A percentile compares a stretch with the other conserved stretches of the same genome.
phyloP scores from a whole-genome alignment of 306 rosid species.

The Crataegus laevigata region DNA sequence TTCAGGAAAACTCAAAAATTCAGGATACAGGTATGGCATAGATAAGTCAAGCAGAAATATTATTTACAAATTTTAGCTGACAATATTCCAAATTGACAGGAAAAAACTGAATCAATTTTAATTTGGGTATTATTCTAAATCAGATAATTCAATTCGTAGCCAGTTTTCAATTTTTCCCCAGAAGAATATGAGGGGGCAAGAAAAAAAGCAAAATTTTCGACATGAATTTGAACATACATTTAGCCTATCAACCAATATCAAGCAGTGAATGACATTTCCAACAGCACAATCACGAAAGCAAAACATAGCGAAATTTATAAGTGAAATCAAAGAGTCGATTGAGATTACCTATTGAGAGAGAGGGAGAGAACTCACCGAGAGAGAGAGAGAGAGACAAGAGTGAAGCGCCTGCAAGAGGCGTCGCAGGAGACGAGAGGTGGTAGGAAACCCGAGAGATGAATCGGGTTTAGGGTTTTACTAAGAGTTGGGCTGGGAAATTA shows the following conservation, averaged over 20 bases:
- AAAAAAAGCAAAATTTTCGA: background rate
- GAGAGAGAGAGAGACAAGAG: background rate
- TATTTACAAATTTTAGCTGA: too few species aligned
- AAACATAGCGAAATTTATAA: background rate
- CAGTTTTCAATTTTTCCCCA: background rate
- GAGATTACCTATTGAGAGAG: background rate
- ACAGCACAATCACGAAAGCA: background rate
- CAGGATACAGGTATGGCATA: background rate
- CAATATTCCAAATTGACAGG: background rate
- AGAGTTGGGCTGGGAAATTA: background rate
- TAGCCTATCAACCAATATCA: background rate
- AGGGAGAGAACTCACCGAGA: background rate
- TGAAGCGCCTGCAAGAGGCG: background rate
- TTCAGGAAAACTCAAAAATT: background rate
- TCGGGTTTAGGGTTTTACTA: background rate
- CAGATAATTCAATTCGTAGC: background rate
- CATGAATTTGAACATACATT: background rate
- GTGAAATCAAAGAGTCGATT: background rate
- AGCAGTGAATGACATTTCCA: background rate
- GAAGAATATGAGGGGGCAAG: background rate
- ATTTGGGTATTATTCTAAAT: background rate
- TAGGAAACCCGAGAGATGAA: background rate
- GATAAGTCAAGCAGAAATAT: background rate
- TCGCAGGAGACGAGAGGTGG: background rate
- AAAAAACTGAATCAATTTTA: background rate